phyloP scores from a whole-genome alignment of 345 rosid species.

The Citrus hindsii region DNA sequence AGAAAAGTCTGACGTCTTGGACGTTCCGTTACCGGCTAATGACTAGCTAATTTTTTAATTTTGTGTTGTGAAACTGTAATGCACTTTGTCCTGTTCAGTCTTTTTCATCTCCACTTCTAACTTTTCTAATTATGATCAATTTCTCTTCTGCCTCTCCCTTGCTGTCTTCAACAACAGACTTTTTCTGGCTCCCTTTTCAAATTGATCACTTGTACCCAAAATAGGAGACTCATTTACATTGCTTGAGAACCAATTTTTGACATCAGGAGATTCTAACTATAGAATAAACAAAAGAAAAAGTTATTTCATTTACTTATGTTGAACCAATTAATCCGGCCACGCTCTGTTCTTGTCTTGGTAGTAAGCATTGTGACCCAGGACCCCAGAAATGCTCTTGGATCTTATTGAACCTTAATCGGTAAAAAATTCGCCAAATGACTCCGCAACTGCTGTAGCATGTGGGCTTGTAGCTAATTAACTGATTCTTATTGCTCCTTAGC shows the following conservation, averaged over 20 bases:
- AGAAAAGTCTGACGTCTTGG: too few species aligned
- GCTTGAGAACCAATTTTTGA: conserved; percentile 52
- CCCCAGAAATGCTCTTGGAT: too few species aligned
- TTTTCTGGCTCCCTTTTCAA: conserved; percentile 17
- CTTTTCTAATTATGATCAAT: conserved; percentile 8
- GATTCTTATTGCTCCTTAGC: too few species aligned
- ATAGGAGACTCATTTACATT: conserved; percentile 44
- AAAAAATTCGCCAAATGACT: too few species aligned
- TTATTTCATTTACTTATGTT: not conserved
- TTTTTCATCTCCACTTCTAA: conserved; percentile 18
- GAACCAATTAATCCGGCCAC: too few species aligned
- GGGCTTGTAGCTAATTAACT: too few species aligned
- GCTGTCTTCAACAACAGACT: conserved; percentile 26
- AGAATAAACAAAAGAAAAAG: conserved; percentile 5
- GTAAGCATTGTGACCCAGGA: too few species aligned
- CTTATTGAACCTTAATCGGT: too few species aligned
- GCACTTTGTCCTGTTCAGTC: conserved; percentile 11
- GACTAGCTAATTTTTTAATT: too few species aligned
- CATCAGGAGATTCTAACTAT: conserved; percentile 52
- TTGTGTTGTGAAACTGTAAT: conserved; percentile 9
- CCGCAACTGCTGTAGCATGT: too few species aligned
- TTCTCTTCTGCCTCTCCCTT: conserved; percentile 20
- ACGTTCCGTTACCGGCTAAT: too few species aligned
- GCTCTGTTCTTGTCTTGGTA: too few species aligned
- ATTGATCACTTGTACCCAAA: conserved; percentile 18